Evolutionary conservation across 305 asterid species (phyloP), one percentile per base, ranked within the genome.

Genomic region (Fraxinus dipetala): DNA sequence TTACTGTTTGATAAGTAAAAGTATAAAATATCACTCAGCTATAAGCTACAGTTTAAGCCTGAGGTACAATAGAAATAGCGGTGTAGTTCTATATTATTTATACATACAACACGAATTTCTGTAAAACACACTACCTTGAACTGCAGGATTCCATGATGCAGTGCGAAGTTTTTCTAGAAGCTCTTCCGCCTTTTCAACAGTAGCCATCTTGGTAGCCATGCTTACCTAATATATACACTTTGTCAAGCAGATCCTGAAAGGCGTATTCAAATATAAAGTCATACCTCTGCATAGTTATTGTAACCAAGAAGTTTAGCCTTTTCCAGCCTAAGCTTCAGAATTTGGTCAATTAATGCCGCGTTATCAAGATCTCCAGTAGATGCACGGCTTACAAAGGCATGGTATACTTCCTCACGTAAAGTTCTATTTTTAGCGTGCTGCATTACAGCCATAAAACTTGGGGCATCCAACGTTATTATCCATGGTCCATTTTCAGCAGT

Each of bases 361-460:
- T 95, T 95, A 91, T 95, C 99, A 77, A 92, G 86, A 84, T 92
- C 96, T 82, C 96, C 99, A 85, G 92, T 90, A 82, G 98, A 94
- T 83, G 98, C 98, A 83, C 98, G 98, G 82, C 87, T 89, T 79
- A 92, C 43, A 88, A 88, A 90, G 84, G 97, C 97, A 85, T 91
- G 92, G 87, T 96, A 96, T 69, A 96, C 95, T 89, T 96, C 99
- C 92, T 94, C 98, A 9, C 99, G 95, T 86, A 95, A 86, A 45
- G 98, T 16, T 18, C 65, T 16, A 16, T 59, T 59, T 59, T 59
- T 59, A 18, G 28, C 69, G 0, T 59, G 69, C 87, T 94, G 98
- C 94, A 93, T 84, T 38, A 93, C 95, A 79, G 99, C 89, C 92
- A 84, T 89, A 86, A 61, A 91, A 85, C 98, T 94, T 83, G 98